Percentiles rank a stretch among this genome's conserved stretches.
phyloP scores from a whole-genome alignment of 1,284 basidiomycete genomes.

The Tilletia indica region DNA sequence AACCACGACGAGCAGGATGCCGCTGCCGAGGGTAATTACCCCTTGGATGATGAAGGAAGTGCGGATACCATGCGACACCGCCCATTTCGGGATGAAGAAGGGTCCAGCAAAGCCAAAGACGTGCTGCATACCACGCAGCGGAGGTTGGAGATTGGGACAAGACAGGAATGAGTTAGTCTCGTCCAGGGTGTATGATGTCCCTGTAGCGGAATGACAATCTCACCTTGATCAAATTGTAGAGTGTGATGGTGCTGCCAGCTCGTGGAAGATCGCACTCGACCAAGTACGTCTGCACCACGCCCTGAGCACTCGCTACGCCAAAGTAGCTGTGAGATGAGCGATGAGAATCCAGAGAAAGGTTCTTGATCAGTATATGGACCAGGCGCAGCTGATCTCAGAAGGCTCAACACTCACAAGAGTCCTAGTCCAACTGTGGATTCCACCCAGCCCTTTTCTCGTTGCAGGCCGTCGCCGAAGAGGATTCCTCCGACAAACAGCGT shows the following conservation, averaged over 20 bases:
- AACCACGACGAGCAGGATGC: slow-evolving; percentile 29
- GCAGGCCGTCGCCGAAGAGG: slow-evolving; percentile 50
- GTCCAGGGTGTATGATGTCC: background rate
- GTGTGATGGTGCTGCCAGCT: slow-evolving; percentile 54
- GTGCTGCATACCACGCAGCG: slow-evolving; percentile 23
- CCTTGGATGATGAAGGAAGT: slow-evolving; percentile 49
- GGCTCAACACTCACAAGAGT: slow-evolving; percentile 42
- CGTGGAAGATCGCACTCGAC: slow-evolving; percentile 53
- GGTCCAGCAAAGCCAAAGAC: slow-evolving; percentile 56
- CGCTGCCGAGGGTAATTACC: slow-evolving; percentile 43
- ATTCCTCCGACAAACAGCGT: slow-evolving; percentile 51
- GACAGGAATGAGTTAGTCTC: background rate
- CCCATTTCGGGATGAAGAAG: slow-evolving; percentile 55
- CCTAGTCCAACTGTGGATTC: slow-evolving; percentile 53
- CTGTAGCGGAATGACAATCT: slow-evolving; percentile 20
- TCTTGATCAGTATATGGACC: background rate
- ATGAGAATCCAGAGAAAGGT: background rate
- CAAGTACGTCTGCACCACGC: slow-evolving; percentile 48
- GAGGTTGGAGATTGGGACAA: background rate
- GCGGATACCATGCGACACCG: slow-evolving; percentile 38
- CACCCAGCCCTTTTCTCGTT: slow-evolving; percentile 47
- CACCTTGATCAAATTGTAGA: slow-evolving; percentile 55
- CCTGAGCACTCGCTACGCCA: slow-evolving; percentile 28
- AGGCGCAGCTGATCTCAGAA: background rate
- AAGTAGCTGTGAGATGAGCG: slow-evolving; percentile 38